phyloP scores from a whole-genome alignment of 176 grass and related monocot species.

The Echinochloa phyllopogon region DNA sequence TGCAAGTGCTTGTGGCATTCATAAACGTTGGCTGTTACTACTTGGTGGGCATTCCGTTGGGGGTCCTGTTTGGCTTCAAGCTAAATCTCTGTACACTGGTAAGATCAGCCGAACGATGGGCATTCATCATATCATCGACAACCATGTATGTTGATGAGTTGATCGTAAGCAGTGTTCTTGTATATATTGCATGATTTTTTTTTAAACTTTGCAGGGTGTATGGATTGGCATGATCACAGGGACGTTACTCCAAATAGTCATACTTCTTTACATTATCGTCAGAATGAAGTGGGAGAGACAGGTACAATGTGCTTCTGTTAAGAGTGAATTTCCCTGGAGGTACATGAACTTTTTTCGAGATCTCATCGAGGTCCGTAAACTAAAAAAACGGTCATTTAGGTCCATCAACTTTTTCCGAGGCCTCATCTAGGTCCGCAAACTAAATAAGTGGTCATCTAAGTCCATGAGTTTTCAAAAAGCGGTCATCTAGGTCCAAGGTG shows the following conservation, averaged over 20 bases:
- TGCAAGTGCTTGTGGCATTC: slow-evolving; percentile 69
- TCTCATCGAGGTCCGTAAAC: no score
- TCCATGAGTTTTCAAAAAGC: no score
- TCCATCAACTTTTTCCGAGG: no score
- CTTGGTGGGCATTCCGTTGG: slow-evolving; percentile 73
- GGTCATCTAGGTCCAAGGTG: no score
- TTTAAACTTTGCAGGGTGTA: slow-evolving; percentile 67
- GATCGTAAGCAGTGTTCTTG: no score
- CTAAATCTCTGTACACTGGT: slow-evolving; percentile 54
- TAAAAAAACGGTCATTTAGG: no score
- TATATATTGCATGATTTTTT: no score
- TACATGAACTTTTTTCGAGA: no score
- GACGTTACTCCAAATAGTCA: slow-evolving; percentile 61
- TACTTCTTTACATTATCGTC: slow-evolving; percentile 62
- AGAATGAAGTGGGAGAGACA: slow-evolving; percentile 83
- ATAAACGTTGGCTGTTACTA: slow-evolving; percentile 79
- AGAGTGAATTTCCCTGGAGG: no score
- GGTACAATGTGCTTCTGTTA: slow-evolving; percentile 33
- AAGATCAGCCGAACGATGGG: neutral
- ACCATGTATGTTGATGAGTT: neutral
- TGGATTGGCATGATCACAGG: slow-evolving; percentile 85
- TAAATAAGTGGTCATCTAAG: no score
- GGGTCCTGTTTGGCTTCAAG: slow-evolving; percentile 75
- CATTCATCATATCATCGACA: no score
- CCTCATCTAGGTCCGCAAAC: no score